phyloP scores from a whole-genome alignment of 2,329 filamentous ascomycete genomes.

The Aspergillus sp. region DNA sequence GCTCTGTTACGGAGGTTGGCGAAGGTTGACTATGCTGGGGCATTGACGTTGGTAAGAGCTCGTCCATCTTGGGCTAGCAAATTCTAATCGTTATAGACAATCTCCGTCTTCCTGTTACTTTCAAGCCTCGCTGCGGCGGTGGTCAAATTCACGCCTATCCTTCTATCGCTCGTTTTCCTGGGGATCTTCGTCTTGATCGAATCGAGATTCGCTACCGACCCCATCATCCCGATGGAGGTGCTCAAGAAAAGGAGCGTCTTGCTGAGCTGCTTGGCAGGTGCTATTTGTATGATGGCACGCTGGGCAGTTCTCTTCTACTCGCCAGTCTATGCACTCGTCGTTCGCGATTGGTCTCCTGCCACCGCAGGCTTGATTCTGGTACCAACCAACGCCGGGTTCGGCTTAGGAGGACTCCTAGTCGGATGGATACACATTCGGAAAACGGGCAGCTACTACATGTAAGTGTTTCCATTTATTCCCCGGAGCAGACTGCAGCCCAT shows the following conservation, averaged over 20 bases:
- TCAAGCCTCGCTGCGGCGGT: constrained; percentile 67
- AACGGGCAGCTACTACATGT: constrained; percentile 69
- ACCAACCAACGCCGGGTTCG: constrained; percentile 80
- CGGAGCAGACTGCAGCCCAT: background rate
- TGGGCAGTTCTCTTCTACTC: constrained; percentile 81
- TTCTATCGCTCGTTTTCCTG: constrained; percentile 62
- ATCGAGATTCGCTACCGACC: constrained; percentile 63
- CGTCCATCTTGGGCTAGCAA: too few relatives aligned
- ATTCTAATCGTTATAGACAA: constrained; percentile 49
- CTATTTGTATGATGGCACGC: constrained; percentile 77
- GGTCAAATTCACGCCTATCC: constrained; percentile 61
- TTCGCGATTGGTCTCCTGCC: constrained; percentile 69
- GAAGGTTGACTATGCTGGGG: constrained; percentile 74
- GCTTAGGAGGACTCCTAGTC: constrained; percentile 68
- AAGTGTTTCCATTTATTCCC: constrained; percentile 16
- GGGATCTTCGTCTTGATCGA: constrained; percentile 63
- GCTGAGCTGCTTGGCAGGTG: constrained; percentile 71
- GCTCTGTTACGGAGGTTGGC: constrained; percentile 58
- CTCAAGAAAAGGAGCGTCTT: constrained; percentile 70
- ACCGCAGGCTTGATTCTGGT: constrained; percentile 74
- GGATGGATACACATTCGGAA: constrained; percentile 76
- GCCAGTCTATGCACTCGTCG: constrained; percentile 76
- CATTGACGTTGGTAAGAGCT: constrained; percentile 60
- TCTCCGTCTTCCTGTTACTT: constrained; percentile 70
- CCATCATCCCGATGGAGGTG: constrained; percentile 72